phyloP scores from a whole-genome alignment of 169 alveolate species.

The Plasmodium ovale region DNA sequence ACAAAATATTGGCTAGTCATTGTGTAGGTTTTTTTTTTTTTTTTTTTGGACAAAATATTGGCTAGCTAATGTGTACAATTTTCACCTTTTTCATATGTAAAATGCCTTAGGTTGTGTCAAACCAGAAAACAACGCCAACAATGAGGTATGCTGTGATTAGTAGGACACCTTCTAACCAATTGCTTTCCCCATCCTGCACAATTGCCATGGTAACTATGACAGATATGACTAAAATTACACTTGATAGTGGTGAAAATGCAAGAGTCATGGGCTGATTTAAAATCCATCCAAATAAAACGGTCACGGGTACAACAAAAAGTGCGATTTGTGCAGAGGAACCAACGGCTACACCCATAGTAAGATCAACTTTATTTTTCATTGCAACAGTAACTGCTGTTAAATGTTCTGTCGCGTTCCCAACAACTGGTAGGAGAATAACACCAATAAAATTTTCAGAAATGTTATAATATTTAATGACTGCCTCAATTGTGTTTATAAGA shows the following conservation, averaged over 20 bases:
- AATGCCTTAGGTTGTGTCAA: constrained; percentile 35
- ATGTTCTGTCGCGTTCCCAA: constrained; percentile 92
- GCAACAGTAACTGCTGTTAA: constrained; percentile 90
- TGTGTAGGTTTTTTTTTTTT: background rate
- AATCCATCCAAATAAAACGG: constrained; percentile 91
- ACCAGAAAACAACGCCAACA: constrained; percentile 88
- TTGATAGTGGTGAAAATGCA: constrained; percentile 87
- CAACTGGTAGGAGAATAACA: constrained; percentile 90
- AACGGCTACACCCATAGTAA: constrained; percentile 92
- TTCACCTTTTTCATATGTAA: background rate
- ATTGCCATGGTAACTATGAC: constrained; percentile 85
- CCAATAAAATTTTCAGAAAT: constrained; percentile 90
- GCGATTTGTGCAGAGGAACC: constrained; percentile 92
- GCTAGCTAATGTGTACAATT: background rate
- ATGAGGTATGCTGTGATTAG: constrained; percentile 88
- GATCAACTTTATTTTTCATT: constrained; percentile 89
- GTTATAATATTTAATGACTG: constrained; percentile 82
- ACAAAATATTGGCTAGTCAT: background rate
- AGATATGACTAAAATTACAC: constrained; percentile 83
- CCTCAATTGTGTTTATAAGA: constrained; percentile 83
- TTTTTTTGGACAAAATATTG: background rate
- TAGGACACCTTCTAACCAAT: constrained; percentile 91
- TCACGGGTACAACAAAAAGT: constrained; percentile 88
- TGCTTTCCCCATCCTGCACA: constrained; percentile 90
- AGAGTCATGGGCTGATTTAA: constrained; percentile 89